Evolutionary conservation across 2,329 filamentous ascomycete genomes (phyloP).

Genomic region (Dryadomyces quercus-mongolicae): DNA sequence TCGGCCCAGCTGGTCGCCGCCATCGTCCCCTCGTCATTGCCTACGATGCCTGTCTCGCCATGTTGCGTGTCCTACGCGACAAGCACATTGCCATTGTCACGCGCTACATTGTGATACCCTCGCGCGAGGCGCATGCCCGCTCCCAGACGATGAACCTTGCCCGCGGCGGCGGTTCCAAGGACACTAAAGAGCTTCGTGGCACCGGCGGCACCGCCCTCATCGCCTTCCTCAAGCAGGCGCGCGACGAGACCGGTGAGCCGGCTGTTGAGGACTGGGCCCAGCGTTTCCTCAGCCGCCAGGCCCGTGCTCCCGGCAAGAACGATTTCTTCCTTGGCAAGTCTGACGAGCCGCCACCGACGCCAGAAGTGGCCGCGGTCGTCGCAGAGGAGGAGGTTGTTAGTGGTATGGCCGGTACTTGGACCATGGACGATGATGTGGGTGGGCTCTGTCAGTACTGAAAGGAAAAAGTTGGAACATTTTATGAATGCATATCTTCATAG

Average conservation of each 20-base stretch:
- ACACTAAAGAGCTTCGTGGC: conserved; percentile 54
- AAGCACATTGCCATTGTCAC: conserved; percentile 95
- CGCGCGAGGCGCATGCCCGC: conserved; percentile 42
- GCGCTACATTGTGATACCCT: conserved; percentile 87
- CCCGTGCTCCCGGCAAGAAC: conserved; percentile 33
- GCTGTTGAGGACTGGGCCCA: conserved; percentile 58
- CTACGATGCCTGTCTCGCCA: conserved; percentile 78
- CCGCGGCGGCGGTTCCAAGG: conserved; percentile 23
- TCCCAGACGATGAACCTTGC: conserved; percentile 7
- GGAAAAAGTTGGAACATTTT: too few relatives aligned
- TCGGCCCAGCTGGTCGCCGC: conserved; percentile 32
- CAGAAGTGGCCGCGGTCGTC: conserved; percentile 18
- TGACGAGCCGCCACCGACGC: conserved; percentile 21
- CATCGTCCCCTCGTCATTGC: conserved; percentile 60
- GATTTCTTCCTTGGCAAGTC: conserved; percentile 49
- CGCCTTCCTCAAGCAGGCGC: conserved; percentile 89
- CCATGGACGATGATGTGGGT: conserved; percentile 66
- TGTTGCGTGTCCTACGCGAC: conserved; percentile 61
- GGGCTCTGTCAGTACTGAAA: too few relatives aligned
- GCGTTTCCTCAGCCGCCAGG: conserved; percentile 42
- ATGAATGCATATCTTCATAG: too few relatives aligned
- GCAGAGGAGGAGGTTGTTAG: conserved; percentile 29
- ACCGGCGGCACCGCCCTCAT: conserved; percentile 92
- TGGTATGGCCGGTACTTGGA: conserved; percentile 77
- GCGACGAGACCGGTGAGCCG: conserved; percentile 90